These are phyloP conservation scores for Eutypella sp. DNA, from an alignment of 2,329 filamentous ascomycete genomes.

Conservation along the genomic window DNA sequence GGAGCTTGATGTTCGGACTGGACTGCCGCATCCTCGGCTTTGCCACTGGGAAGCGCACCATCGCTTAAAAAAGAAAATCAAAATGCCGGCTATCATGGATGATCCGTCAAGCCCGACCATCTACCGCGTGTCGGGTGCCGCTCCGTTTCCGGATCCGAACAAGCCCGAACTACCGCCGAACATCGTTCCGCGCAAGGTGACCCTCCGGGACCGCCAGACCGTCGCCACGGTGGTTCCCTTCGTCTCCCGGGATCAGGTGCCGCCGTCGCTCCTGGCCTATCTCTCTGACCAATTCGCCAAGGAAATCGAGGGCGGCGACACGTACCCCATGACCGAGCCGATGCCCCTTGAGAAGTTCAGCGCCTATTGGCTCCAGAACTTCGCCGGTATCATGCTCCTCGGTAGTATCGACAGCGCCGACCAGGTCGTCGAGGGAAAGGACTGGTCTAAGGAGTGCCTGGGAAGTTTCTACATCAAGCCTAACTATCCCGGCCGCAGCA, in stretches of 20 bases:
- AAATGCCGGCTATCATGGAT: slow-evolving; percentile 75
- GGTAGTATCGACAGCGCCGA: slow-evolving; percentile 64
- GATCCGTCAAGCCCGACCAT: slow-evolving; percentile 68
- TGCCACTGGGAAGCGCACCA: background rate
- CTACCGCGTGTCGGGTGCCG: slow-evolving; percentile 61
- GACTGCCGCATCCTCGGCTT: background rate
- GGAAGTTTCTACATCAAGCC: slow-evolving; percentile 94
- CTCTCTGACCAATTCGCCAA: slow-evolving; percentile 80
- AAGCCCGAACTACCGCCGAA: slow-evolving; percentile 61
- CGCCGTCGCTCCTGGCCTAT: slow-evolving; percentile 67
- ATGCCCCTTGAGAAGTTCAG: slow-evolving; percentile 72
- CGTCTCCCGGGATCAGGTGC: slow-evolving; percentile 71
- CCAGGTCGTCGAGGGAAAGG: slow-evolving; percentile 53
- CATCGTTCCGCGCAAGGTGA: slow-evolving; percentile 72
- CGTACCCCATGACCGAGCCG: slow-evolving; percentile 80
- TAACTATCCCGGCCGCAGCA: slow-evolving; percentile 86
- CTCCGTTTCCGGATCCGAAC: slow-evolving; percentile 59
- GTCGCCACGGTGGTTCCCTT: slow-evolving; percentile 81
- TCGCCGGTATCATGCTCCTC: slow-evolving; percentile 81
- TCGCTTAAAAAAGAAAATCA: slow-evolving; percentile 12
- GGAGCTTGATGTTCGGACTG: background rate
- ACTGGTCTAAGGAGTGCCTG: slow-evolving; percentile 78
- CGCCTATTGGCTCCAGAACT: slow-evolving; percentile 86
- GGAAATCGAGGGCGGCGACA: slow-evolving; percentile 88
- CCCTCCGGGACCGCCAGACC: slow-evolving; percentile 76